A percentile compares a stretch with the other conserved stretches of the same genome.
phyloP scores from a whole-genome alignment of 352 stramenopile species.

The Peronospora farinosa region DNA sequence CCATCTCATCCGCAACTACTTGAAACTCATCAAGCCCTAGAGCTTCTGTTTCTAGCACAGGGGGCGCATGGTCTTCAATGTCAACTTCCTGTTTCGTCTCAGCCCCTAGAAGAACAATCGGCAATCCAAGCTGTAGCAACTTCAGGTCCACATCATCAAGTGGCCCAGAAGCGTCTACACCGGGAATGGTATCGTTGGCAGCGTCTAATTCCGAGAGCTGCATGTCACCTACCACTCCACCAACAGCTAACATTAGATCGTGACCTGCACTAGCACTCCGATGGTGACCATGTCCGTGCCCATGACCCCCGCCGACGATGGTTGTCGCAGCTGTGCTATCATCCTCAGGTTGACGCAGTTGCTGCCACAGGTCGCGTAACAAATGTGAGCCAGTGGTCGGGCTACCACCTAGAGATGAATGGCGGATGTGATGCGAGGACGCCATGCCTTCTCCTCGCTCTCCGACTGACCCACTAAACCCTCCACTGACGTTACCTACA shows the following conservation, averaged over 20 bases:
- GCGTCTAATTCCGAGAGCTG: slow-evolving; percentile 41
- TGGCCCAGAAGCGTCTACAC: slow-evolving; percentile 15
- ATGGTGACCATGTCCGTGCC: slow-evolving; percentile 15
- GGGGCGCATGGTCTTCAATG: background rate
- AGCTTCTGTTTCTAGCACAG: slow-evolving; percentile 2
- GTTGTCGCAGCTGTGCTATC: slow-evolving; percentile 26
- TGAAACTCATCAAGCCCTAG: slow-evolving; percentile 9
- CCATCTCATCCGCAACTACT: slow-evolving; percentile 32
- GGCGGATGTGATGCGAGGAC: slow-evolving; percentile 22
- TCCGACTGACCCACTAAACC: slow-evolving; percentile 12
- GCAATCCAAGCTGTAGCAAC: slow-evolving; percentile 44
- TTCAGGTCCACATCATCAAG: slow-evolving; percentile 61
- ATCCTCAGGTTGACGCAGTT: slow-evolving; percentile 64
- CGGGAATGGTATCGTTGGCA: slow-evolving; percentile 4
- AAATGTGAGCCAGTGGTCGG: slow-evolving; percentile 48
- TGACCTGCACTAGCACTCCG: slow-evolving; percentile 25
- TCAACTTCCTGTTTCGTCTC: slow-evolving; percentile 10
- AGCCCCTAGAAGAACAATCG: slow-evolving; percentile 32
- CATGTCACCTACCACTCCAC: slow-evolving; percentile 20
- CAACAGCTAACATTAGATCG: slow-evolving; percentile 23
- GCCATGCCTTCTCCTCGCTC: slow-evolving; percentile 17
- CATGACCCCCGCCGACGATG: slow-evolving; percentile 16
- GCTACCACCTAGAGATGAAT: slow-evolving; percentile 31
- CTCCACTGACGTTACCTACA: slow-evolving; percentile 11
- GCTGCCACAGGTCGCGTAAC: slow-evolving; percentile 74